Evolutionary conservation across 805 yeast species (phyloP).

Genomic region (Spathaspora sp.): DNA sequence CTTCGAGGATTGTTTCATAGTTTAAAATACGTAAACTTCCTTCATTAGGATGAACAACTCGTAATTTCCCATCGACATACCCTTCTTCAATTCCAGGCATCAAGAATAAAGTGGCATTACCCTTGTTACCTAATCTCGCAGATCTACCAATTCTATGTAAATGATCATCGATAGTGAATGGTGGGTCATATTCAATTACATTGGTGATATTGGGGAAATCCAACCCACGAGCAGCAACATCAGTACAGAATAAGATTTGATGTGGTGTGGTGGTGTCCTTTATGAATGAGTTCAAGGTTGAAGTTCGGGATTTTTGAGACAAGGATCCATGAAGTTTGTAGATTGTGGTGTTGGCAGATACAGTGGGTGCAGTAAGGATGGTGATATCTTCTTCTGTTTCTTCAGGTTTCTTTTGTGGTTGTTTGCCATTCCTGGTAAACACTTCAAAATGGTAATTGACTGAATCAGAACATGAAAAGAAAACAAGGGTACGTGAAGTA

Average conservation of each 20-base stretch:
- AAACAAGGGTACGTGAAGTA: slow-evolving; percentile 65
- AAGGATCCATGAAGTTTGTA: slow-evolving; percentile 87
- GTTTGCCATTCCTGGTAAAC: slow-evolving; percentile 55
- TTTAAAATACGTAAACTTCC: slow-evolving; percentile 30
- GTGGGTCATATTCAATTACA: slow-evolving; percentile 93
- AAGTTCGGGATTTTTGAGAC: slow-evolving; percentile 76
- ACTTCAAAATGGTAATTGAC: slow-evolving; percentile 87
- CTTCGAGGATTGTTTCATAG: slow-evolving; percentile 29
- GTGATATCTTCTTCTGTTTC: slow-evolving; percentile 17
- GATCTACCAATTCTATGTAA: slow-evolving; percentile 96
- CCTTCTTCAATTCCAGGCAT: slow-evolving; percentile 90
- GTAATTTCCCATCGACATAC: slow-evolving; percentile 55
- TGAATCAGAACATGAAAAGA: slow-evolving; percentile 93
- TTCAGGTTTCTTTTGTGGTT: slow-evolving; percentile 24
- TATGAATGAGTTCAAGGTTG: slow-evolving; percentile 66
- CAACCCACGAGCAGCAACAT: slow-evolving; percentile 95
- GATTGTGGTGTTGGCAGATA: slow-evolving; percentile 43
- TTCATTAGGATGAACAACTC: slow-evolving; percentile 36
- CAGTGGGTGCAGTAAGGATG: slow-evolving; percentile 51
- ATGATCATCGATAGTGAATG: slow-evolving; percentile 91
- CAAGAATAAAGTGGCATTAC: slow-evolving; percentile 73
- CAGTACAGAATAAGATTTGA: slow-evolving; percentile 84
- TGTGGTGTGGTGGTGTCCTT: slow-evolving; percentile 41
- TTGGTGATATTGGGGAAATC: slow-evolving; percentile 84
- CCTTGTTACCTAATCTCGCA: slow-evolving; percentile 92